Conservation (phyloP, 257 asterid genomes). For the Plantago elongata region DNA sequence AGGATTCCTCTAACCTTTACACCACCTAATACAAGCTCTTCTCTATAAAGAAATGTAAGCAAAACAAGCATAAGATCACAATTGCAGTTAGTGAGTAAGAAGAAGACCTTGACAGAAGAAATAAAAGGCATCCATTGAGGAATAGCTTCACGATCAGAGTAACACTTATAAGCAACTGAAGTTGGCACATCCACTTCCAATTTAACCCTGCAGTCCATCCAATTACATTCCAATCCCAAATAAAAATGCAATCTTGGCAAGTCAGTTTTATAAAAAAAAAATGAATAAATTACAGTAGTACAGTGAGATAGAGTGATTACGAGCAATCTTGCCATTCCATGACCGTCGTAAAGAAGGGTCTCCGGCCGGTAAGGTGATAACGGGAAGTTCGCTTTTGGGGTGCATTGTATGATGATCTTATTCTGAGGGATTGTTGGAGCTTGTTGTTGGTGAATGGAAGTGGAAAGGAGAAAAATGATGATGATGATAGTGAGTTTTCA, state of each 20-base stretch:
- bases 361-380: constrained; percentile 25
- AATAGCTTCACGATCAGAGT: constrained; percentile 86
- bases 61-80: neutral
- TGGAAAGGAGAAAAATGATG: constrained; percentile 2
- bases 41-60: no score
- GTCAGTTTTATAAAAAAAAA: neutral
- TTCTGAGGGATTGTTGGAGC: constrained; percentile 16
- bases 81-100: neutral
- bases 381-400: constrained; percentile 18
- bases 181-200: constrained; percentile 72
- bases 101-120: constrained; percentile 67
- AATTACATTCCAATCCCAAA: neutral
- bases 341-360: constrained; percentile 35
- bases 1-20: no score
- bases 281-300: neutral
- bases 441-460: constrained; percentile 25
- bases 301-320: constrained; percentile 27
- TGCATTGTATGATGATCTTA: constrained; percentile 18
- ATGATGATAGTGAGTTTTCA: constrained; percentile 12
- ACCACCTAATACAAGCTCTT: no score
- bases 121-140: constrained; percentile 98
- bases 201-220: constrained; percentile 55
- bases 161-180: constrained; percentile 84
- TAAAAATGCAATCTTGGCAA: constrained; percentile 6
- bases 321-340: constrained; percentile 96